These are phyloP conservation scores for Monilinia aucupariae DNA, from an alignment of 2,329 filamentous ascomycete genomes.

Conservation along the genomic window DNA sequence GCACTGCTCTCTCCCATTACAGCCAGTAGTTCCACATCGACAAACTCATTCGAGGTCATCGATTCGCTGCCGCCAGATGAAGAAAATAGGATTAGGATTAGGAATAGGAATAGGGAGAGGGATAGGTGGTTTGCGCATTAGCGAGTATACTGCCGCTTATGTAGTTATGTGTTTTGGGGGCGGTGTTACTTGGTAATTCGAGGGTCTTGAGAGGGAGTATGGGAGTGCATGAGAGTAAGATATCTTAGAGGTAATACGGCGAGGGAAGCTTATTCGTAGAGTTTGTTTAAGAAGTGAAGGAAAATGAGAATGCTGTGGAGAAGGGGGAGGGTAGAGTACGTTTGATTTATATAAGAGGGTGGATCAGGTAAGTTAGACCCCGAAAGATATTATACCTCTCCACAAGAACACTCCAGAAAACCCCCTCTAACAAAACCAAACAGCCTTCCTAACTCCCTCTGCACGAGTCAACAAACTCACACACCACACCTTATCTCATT, in stretches of 20 bases:
- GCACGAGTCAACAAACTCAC: no score
- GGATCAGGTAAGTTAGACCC: no score
- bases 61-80: not conserved
- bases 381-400: no score
- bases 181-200: not conserved
- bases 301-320: not conserved
- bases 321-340: not conserved
- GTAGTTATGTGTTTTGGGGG: not conserved
- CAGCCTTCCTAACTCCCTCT: no score
- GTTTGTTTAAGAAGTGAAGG: slow-evolving; percentile 9
- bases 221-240: slow-evolving; percentile 18
- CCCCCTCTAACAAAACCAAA: no score
- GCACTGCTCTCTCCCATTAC: not conserved
- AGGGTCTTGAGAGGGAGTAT: not conserved
- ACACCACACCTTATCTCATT: no score
- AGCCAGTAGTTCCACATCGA: not conserved
- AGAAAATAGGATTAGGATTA: not conserved
- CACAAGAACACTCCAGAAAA: no score
- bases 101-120: not conserved
- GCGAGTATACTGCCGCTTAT: not conserved
- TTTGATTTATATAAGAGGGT: no score
- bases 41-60: not conserved
- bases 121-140: not conserved
- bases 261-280: slow-evolving; percentile 22
- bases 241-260: slow-evolving; percentile 18